Conservation (phyloP, 2,329 filamentous ascomycete species). For the Xylariaceae sp. region DNA sequence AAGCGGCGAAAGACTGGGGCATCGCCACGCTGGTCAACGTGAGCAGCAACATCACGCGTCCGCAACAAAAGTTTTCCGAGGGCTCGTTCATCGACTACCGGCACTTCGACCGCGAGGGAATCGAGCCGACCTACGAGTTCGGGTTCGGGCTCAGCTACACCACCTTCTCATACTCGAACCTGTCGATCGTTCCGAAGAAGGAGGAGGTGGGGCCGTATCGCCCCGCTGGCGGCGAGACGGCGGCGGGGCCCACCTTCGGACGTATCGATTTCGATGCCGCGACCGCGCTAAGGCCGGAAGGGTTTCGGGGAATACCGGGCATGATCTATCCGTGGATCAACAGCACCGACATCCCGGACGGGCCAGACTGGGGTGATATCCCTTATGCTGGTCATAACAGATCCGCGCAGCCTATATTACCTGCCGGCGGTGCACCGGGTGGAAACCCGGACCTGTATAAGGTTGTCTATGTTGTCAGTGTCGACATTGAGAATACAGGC, state of each 20-base stretch:
- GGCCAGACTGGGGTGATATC: slow-evolving; percentile 45
- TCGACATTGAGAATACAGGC: slow-evolving; percentile 67
- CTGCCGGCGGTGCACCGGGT: slow-evolving; percentile 50
- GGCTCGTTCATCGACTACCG: slow-evolving; percentile 79
- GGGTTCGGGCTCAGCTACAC: slow-evolving; percentile 80
- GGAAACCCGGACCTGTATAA: slow-evolving; percentile 64
- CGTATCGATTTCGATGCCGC: slow-evolving; percentile 35
- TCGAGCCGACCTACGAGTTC: slow-evolving; percentile 71
- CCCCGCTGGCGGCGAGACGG: slow-evolving; percentile 56
- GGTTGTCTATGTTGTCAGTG: slow-evolving; percentile 59
- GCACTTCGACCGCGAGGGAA: slow-evolving; percentile 60
- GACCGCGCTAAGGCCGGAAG: slow-evolving; percentile 39
- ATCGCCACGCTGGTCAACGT: slow-evolving; percentile 62
- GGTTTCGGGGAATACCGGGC: slow-evolving; percentile 45
- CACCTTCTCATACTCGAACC: slow-evolving; percentile 65
- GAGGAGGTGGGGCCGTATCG: slow-evolving; percentile 44
- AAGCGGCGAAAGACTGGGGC: slow-evolving; percentile 59
- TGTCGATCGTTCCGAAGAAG: slow-evolving; percentile 46
- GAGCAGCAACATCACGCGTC: slow-evolving; percentile 49
- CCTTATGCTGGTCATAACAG: slow-evolving; percentile 54
- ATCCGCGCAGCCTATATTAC: slow-evolving; percentile 48
- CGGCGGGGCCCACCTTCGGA: slow-evolving; percentile 57
- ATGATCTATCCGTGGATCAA: slow-evolving; percentile 70
- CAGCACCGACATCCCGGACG: slow-evolving; percentile 44
- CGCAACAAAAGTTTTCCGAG: slow-evolving; percentile 69